Base-by-base conservation (phyloP, 2,329 filamentous ascomycete genomes). In the Atkinsonella hypoxylon region DNA sequence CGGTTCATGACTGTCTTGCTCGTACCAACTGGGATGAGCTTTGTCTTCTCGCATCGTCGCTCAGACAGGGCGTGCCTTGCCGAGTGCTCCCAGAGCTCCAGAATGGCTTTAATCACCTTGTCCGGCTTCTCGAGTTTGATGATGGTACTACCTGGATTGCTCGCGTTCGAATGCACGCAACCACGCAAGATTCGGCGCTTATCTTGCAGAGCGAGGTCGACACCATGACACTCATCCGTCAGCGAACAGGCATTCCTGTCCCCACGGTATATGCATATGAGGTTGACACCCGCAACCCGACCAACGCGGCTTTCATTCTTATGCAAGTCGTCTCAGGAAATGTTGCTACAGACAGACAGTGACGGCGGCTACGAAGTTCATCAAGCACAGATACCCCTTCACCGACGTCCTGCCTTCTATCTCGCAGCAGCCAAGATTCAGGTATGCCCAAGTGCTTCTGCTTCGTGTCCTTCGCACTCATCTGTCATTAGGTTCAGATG, bases 291-390 rank as follows among this genome's bases (percentile, higher is more conserved):
- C 10, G 53, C 7, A 64, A 64, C 47, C 26, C 45, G 3, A 53
- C 60, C n/a, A 56, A 60, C 4, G 58, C 57, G 4, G 57, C 62
- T 3, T 65, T 61, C 48, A 60, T 63, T 5, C 51, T 67, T 17
- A 62, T 66, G 58, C 58, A 57, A 34, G 64, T 54, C 51, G 47
- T 60, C 45, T 62, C 55, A 48, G 64, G 61, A 46, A 62, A 57
- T 52, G 60, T 48, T 3, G 58, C 50, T 20, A 61, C 58, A 57
- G 62, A 58, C 55, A 49, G 51, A n/a, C 31, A 31, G 2, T n/a
- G n/a, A n/a, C n/a, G 57, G 59, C 34, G 56, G 58, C 1, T 62
- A 53, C 18, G 46, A 58, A 8, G 45, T 52, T 17, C 56, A 61
- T 43, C 44, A 41, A 30, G 59, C 57, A 40, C 20, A 38, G 15